phyloP scores from a whole-genome alignment of 1,139 yeast genomes.

The Suhomyces panamericanus region DNA sequence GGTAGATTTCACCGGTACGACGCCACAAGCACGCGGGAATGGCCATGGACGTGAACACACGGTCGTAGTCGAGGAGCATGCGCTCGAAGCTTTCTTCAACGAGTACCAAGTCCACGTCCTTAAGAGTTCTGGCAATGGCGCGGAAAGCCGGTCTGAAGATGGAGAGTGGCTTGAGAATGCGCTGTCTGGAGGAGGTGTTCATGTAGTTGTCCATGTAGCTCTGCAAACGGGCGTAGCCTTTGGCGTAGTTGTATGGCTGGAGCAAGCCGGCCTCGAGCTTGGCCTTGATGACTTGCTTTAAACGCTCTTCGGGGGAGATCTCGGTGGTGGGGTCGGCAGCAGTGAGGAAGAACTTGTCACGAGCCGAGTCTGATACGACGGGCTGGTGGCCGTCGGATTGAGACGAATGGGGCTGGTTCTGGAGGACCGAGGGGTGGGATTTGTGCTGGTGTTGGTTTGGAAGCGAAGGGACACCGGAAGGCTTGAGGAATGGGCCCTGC shows the following conservation, averaged over 20 bases:
- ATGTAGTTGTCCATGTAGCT: constrained; percentile 91
- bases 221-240: constrained; percentile 88
- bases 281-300: constrained; percentile 94
- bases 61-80: constrained; percentile 88
- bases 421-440: background rate
- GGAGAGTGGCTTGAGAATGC: constrained; percentile 85
- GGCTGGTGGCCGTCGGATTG: constrained; percentile 35
- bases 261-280: constrained; percentile 90
- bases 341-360: constrained; percentile 90
- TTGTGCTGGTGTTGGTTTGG: background rate
- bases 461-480: constrained; percentile 3
- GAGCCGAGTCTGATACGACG: constrained; percentile 71
- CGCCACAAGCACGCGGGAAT: constrained; percentile 98
- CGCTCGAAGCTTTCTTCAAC: constrained; percentile 96
- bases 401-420: background rate
- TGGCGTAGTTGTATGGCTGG: constrained; percentile 92
- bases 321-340: constrained; percentile 98
- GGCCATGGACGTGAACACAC: constrained; percentile 96
- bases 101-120: constrained; percentile 86
- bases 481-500: constrained; percentile 11
- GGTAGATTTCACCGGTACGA: constrained; percentile 92
- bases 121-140: constrained; percentile 86
- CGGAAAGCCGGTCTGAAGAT: constrained; percentile 92
- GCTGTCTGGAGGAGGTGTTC: constrained; percentile 80
- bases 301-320: constrained; percentile 89